Base-by-base conservation (phyloP, 169 alveolate species). In the Plasmodium berghei region DNA sequence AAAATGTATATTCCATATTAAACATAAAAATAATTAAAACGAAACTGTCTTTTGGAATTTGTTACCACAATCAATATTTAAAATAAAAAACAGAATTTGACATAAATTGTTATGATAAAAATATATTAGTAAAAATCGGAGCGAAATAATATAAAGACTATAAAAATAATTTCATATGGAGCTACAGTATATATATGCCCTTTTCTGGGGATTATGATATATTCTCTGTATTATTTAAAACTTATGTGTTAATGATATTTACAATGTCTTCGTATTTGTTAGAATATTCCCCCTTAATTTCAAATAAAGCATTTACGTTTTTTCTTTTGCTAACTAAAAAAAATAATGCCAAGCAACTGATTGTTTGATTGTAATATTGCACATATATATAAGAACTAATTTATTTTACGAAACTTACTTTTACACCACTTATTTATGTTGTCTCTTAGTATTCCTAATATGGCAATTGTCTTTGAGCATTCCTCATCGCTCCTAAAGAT, bases 391-490 rank as follows among this genome's bases (percentile, higher is more conserved):
- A 66, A 28, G 22, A 61, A 74, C 16, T 52, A 45, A 61, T 12
- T 18, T 59, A n/a, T 26, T 16, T 46, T 8, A 45, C 49, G 20
- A 52, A 48, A 80, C 64, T 80, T 80, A 80, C 90, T 48, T 40
- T 86, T 40, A 59, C 91, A 86, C 91, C 91, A 86, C 62, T 71
- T 86, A 61, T 86, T 56, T 71, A 86, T 86, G 67, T 86, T 70
- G 52, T 86, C 91, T 55, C 87, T 40, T 66, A 86, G 55, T 61
- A 86, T 26, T 12, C 91, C 91, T 54, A 86, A 71, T 49, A 86
- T 71, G 20, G 64, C 73, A 72, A 86, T 71, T 64, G 91, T 86
- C 42, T 86, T 86, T 54, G 91, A 59, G 80, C 87, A 86, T 40
- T 86, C 91, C 8, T 86, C 87, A 49, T 86, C 91, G 42, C 61